Evolutionary conservation across 2,329 filamentous ascomycete genomes (phyloP), one percentile per base, ranked within the genome.

Genomic region (Daldinia eschscholtzii): DNA sequence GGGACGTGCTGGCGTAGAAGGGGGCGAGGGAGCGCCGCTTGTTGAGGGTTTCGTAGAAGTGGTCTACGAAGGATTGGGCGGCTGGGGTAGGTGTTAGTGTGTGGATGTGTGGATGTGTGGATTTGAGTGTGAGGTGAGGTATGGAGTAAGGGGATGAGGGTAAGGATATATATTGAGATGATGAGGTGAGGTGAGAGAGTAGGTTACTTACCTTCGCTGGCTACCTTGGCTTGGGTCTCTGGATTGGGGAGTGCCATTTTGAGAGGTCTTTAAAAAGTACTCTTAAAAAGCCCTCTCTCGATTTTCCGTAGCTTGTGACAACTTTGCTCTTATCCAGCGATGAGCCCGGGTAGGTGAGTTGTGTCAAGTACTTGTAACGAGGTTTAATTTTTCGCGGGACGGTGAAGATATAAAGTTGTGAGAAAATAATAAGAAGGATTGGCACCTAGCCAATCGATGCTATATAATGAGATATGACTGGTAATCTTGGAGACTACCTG

Each of bases 31-130:
- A 82, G 48, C 82, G 80, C 70, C 86, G 85, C 65, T 84, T 86
- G 79, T 91, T 89, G 58, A 97, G 83, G n/a, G 91, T 86, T 30
- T 86, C 84, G 82, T 97, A 97, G 83, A 92, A 97, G 70, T 87
- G 84, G 68, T 91, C 88, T 72, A 91, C 85, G 75, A 97, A 95
- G 61, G 81, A 83, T 73, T 91, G 87, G 60, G 93, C 91, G 67
- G 90, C 93, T 92, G 50, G 26, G 20, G n/a, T 20, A 6, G 39
- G 37, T 15, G 52, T 50, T 30, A 50, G 46, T 30, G 6, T 42
- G 10, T 37, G 3, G 7, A 26, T 26, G 20, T 20, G 42, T 41
- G 13, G 1, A n/a, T 15, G 15, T n/a, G 12, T n/a, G 42, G 42
- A 6, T 23, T 2, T 18, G 42, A 6, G 15, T 2, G 42, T 41